These are phyloP conservation scores for Aspergillus taichungensis DNA, from an alignment of 495 filamentous ascomycete genomes.

Conservation along the genomic window DNA sequence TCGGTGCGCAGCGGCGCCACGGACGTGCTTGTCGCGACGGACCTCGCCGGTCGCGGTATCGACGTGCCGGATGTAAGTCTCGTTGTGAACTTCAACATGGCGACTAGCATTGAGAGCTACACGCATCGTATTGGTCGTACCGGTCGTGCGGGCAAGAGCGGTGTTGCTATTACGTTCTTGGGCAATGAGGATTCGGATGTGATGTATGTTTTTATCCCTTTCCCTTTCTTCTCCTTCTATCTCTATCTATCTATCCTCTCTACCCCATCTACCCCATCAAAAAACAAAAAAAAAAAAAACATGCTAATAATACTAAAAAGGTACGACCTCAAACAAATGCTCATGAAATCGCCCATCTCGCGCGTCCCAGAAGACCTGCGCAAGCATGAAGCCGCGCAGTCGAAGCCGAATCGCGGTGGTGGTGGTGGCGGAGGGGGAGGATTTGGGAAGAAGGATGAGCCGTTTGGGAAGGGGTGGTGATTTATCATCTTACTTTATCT, in stretches of 20 bases:
- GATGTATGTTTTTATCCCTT: conserved; percentile 62
- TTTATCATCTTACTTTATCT: too few relatives aligned
- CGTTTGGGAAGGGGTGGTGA: too few relatives aligned
- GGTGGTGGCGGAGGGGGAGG: conserved; percentile 53
- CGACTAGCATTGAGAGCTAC: conserved; percentile 85
- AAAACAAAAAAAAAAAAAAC: background rate
- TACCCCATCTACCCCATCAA: background rate
- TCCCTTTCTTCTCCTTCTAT: background rate
- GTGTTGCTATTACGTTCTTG: conserved; percentile 94
- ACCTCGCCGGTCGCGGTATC: conserved; percentile 95
- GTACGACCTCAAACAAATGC: conserved; percentile 89
- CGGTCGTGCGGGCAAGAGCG: conserved; percentile 94
- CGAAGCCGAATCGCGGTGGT: conserved; percentile 51
- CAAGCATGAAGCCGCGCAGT: conserved; percentile 91
- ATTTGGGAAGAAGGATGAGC: conserved; percentile 52
- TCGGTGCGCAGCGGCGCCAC: conserved; percentile 70
- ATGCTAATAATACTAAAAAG: conserved; percentile 22
- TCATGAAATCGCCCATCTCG: conserved; percentile 82
- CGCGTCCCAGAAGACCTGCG: conserved; percentile 88
- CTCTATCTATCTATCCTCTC: background rate
- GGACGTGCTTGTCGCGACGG: conserved; percentile 92
- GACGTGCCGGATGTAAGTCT: conserved; percentile 91
- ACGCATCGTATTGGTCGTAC: conserved; percentile 97
- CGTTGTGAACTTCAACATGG: conserved; percentile 99
- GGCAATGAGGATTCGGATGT: conserved; percentile 88